phyloP scores from a whole-genome alignment of 139 green algal species.

The Tetradesmus lagerheimii region DNA sequence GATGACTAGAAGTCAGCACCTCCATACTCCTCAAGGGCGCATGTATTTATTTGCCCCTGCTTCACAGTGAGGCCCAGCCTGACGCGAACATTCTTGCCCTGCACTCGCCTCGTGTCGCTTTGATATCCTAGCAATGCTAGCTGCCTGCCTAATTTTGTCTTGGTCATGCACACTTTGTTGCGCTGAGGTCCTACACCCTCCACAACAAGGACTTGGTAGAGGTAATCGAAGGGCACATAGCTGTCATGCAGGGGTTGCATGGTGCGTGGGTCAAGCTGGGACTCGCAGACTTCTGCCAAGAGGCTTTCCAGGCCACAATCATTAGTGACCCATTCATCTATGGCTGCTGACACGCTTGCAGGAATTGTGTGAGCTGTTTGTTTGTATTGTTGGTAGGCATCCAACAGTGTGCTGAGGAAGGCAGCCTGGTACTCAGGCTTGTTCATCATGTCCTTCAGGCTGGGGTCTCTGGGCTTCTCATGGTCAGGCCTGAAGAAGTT shows the following conservation, averaged over 20 bases:
- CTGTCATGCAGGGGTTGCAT: not conserved
- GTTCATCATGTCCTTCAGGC: not conserved
- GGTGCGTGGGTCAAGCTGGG: not conserved
- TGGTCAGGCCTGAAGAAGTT: slow-evolving; percentile 26
- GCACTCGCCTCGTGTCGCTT: not conserved
- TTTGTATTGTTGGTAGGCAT: slow-evolving; percentile 23
- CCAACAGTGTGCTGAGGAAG: slow-evolving; percentile 19
- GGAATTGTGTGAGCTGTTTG: not conserved
- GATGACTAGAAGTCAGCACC: not conserved
- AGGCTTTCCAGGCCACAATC: not conserved
- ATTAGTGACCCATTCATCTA: slow-evolving; percentile 12
- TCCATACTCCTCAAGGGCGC: not conserved
- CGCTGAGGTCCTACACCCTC: not conserved
- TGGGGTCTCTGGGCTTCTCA: not conserved
- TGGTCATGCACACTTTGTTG: not conserved
- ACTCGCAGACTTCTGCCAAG: not conserved
- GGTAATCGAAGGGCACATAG: slow-evolving; percentile 1
- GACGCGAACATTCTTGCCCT: not conserved
- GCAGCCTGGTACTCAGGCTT: slow-evolving; percentile 9
- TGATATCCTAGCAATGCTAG: not conserved
- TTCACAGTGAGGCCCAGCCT: not conserved
- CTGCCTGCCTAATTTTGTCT: not conserved
- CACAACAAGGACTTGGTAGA: slow-evolving; percentile 6
- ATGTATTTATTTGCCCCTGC: not conserved
- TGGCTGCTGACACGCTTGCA: slow-evolving; percentile 5